phyloP scores from a whole-genome alignment of 331 rosid genomes.

The Malus hybrid region DNA sequence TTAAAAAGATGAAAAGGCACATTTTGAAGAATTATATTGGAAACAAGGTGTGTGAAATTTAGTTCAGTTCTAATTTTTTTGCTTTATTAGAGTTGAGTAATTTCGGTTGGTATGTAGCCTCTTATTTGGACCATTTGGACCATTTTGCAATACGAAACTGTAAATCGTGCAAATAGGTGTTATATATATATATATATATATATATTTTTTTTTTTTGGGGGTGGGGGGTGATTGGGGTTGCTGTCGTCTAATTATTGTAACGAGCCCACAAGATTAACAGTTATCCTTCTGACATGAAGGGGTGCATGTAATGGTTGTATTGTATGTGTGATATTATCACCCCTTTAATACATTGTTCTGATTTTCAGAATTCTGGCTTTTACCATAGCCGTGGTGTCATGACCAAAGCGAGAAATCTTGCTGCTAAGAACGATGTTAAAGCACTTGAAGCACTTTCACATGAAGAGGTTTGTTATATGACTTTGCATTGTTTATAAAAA shows the following conservation, averaged over 20 bases:
- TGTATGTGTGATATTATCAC: background rate
- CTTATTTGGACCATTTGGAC: background rate
- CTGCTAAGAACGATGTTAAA: slow-evolving; percentile 59
- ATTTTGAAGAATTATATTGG: background rate
- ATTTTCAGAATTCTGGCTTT: slow-evolving; percentile 56
- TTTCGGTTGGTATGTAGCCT: background rate
- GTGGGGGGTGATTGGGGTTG: too few relatives aligned
- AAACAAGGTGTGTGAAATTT: background rate
- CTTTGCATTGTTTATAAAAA: background rate
- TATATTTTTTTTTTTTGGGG: too few relatives aligned
- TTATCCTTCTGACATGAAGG: background rate
- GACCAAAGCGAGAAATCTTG: slow-evolving; percentile 62
- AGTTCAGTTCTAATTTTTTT: background rate
- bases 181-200: too few relatives aligned
- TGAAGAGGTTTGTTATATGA: slow-evolving; percentile 49
- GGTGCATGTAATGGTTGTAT: background rate
- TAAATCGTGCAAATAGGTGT: background rate
- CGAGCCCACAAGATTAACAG: background rate
- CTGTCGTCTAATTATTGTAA: too few relatives aligned
- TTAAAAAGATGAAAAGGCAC: background rate
- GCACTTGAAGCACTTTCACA: slow-evolving; percentile 56
- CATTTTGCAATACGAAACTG: background rate
- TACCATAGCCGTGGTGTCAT: slow-evolving; percentile 54
- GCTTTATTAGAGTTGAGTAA: too few relatives aligned
- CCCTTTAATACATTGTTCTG: background rate